Evolutionary conservation across 257 asterid species (phyloP).

Genomic region (Nicotiana attenuata): DNA sequence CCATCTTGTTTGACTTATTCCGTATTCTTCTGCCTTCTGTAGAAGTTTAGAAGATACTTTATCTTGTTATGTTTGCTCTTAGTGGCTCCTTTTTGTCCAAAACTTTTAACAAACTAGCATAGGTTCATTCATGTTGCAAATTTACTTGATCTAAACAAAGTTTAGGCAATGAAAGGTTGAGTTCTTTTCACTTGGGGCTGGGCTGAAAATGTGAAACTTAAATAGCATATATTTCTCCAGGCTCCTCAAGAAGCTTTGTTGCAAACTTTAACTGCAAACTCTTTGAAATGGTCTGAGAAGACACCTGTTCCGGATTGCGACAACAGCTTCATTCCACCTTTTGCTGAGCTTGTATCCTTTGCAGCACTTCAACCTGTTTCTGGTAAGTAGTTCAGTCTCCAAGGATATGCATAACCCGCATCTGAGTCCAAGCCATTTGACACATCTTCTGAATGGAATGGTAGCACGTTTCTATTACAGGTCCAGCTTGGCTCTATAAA

Average conservation of each 20-base stretch:
- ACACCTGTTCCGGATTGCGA: constrained; percentile 32
- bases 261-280: constrained; percentile 64
- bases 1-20: neutral
- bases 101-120: neutral
- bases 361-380: constrained; percentile 71
- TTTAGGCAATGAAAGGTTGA: neutral
- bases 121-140: neutral
- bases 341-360: constrained; percentile 65
- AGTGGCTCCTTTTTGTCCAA: neutral
- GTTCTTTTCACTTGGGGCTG: neutral
- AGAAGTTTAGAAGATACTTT: neutral
- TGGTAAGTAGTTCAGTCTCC: constrained; percentile 27
- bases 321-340: constrained; percentile 49
- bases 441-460: neutral
- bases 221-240: constrained; percentile 23
- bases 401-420: neutral
- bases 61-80: neutral
- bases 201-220: neutral
- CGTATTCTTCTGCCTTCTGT: neutral
- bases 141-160: neutral
- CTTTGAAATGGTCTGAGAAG: constrained; percentile 71
- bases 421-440: neutral
- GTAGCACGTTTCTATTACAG: neutral
- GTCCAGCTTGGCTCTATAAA: neutral
- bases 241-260: constrained; percentile 54